phyloP scores from a whole-genome alignment of 768 basidiomycete species.

The Phlebiopsis flavidoalba region DNA sequence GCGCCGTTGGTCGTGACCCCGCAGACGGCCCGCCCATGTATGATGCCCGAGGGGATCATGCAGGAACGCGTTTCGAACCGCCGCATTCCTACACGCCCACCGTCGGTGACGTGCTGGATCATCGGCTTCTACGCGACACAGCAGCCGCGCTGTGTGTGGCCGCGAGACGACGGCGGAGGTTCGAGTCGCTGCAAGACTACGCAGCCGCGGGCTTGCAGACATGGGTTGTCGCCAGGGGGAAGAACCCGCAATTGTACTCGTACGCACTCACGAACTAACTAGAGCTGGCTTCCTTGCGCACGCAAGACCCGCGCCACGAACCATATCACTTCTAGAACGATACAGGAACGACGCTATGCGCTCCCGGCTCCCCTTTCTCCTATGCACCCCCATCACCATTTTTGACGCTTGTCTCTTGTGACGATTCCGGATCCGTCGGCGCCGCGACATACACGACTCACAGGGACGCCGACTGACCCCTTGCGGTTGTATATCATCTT shows the following conservation, averaged over 20 bases:
- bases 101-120: slow-evolving; percentile 14
- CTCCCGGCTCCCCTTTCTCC: background rate
- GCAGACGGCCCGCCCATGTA: slow-evolving; percentile 15
- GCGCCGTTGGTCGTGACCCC: slow-evolving; percentile 11
- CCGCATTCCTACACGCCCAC: slow-evolving; percentile 16
- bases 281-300: background rate
- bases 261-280: background rate
- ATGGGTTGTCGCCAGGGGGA: slow-evolving; percentile 18
- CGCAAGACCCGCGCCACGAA: background rate
- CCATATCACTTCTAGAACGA: background rate
- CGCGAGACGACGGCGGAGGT: slow-evolving; percentile 1
- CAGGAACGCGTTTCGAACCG: slow-evolving; percentile 22
- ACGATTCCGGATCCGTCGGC: background rate
- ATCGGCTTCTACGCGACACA: slow-evolving; percentile 4
- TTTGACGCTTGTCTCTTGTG: background rate
- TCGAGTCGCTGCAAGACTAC: slow-evolving; percentile 11
- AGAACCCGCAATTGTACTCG: slow-evolving; percentile 9
- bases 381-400: background rate
- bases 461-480: slow-evolving; percentile 1
- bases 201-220: slow-evolving; percentile 8
- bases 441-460: background rate
- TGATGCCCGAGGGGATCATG: slow-evolving; percentile 17
- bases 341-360: background rate
- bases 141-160: background rate
- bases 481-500: slow-evolving; percentile 10